These are phyloP conservation scores for Gillenia trifoliata DNA, from an alignment of 306 rosid species.

Conservation along the genomic window DNA sequence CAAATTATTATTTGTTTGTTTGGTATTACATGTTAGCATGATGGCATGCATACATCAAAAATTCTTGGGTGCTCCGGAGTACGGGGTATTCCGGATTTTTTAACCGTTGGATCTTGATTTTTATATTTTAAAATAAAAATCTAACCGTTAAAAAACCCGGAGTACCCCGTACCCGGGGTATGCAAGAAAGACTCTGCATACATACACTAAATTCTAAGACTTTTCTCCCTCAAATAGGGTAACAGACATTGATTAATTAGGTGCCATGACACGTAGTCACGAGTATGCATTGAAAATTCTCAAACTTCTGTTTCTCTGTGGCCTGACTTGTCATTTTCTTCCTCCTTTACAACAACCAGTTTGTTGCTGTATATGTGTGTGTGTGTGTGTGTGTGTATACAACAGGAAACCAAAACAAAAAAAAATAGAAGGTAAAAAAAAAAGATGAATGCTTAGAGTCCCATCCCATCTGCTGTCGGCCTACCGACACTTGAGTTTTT, in stretches of 20 bases:
- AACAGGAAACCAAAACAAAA: constrained; percentile 11
- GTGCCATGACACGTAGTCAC: not conserved
- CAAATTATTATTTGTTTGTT: no score
- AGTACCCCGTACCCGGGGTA: no score
- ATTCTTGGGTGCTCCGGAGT: no score
- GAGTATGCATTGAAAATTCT: constrained; percentile 31
- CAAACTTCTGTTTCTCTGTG: constrained; percentile 32
- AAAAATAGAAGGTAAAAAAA: not conserved
- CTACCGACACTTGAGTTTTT: constrained; percentile 66
- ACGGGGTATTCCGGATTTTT: no score
- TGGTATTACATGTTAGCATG: not conserved
- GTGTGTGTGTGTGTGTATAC: no score
- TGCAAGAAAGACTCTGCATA: no score
- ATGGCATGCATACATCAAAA: no score
- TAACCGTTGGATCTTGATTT: no score
- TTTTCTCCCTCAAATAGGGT: not conserved
- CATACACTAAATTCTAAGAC: not conserved
- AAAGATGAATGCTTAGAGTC: constrained; percentile 16
- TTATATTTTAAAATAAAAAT: no score
- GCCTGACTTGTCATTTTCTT: constrained; percentile 38
- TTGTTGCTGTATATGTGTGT: constrained; percentile 19
- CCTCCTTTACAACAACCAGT: constrained; percentile 17
- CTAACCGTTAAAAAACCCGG: no score
- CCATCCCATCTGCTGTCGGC: constrained; percentile 38
- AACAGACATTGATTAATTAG: not conserved